These are phyloP conservation scores for Trichosanthes truncata DNA, from an alignment of 306 rosid species.

Conservation along the genomic window DNA sequence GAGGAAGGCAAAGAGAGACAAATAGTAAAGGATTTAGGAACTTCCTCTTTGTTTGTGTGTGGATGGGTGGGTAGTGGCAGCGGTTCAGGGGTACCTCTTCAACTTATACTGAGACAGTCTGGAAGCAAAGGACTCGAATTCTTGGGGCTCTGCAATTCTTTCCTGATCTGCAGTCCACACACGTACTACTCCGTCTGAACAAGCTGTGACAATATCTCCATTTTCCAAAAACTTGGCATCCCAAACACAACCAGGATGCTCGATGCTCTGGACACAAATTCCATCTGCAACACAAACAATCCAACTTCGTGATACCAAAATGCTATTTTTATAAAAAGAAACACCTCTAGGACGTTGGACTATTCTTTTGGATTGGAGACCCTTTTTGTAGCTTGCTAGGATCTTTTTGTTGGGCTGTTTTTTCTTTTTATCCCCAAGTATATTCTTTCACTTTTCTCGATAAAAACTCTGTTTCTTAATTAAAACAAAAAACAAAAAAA, in stretches of 20 bases:
- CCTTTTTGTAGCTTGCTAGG: not conserved
- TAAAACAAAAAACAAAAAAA: not conserved
- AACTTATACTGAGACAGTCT: constrained; percentile 61
- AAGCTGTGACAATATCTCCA: constrained; percentile 91
- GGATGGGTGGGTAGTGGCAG: not conserved
- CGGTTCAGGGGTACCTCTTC: constrained; percentile 44
- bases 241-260: constrained; percentile 99
- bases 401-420: not conserved
- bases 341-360: not conserved
- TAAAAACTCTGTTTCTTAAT: not conserved
- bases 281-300: constrained; percentile 51
- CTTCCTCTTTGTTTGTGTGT: not conserved
- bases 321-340: not conserved
- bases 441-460: not conserved
- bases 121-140: constrained; percentile 56
- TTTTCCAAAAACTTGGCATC: constrained; percentile 89
- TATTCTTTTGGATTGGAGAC: not conserved
- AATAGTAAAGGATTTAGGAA: not conserved
- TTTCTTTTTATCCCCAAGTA: not conserved
- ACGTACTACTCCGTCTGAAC: constrained; percentile 85
- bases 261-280: constrained; percentile 83
- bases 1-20: not conserved
- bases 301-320: not conserved
- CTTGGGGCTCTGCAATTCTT: constrained; percentile 55
- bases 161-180: constrained; percentile 65